These are phyloP conservation scores for Clarireedia homoeocarpa DNA, from an alignment of 2,329 filamentous ascomycete genomes.

Conservation along the genomic window DNA sequence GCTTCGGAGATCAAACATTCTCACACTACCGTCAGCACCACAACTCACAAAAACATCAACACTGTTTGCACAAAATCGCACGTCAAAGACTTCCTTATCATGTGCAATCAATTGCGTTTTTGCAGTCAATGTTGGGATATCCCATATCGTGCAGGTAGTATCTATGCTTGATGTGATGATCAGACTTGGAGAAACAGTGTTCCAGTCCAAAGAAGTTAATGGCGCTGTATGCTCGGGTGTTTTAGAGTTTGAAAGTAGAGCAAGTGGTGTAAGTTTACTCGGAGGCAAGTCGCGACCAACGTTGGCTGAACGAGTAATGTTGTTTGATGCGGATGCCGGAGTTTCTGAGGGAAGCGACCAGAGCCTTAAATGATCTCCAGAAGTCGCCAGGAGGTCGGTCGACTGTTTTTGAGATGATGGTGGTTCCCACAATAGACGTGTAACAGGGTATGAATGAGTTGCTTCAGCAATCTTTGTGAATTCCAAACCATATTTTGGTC, in stretches of 20 bases:
- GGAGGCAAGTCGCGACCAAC: conserved; percentile 49
- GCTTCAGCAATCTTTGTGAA: conserved; percentile 93
- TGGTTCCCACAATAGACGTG: conserved; percentile 89
- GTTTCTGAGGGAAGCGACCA: conserved; percentile 79
- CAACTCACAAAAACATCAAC: conserved; percentile 99
- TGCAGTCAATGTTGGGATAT: conserved; percentile 93
- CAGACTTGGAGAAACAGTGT: conserved; percentile 88
- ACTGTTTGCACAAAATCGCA: conserved; percentile 94
- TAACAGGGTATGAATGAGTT: conserved; percentile 96
- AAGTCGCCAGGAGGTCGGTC: conserved; percentile 89
- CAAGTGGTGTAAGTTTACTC: conserved; percentile 83
- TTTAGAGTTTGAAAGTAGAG: conserved; percentile 93
- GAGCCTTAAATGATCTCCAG: conserved; percentile 84
- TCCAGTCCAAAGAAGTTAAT: conserved; percentile 95
- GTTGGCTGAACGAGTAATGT: conserved; percentile 60
- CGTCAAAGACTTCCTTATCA: conserved; percentile 98
- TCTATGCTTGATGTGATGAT: conserved; percentile 99
- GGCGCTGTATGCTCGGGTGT: conserved; percentile 97
- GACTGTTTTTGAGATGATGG: conserved; percentile 91
- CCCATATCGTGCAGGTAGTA: conserved; percentile 98
- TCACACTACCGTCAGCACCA: conserved; percentile 91
- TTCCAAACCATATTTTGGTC: conserved; percentile 70
- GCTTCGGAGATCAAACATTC: conserved; percentile 97
- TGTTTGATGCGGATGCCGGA: conserved; percentile 46
- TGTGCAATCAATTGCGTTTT: conserved; percentile 98